A percentile compares a stretch with the other conserved stretches of the same genome.
These are phyloP conservation scores for Aspergillus floridensis DNA, from an alignment of 2,329 filamentous ascomycete species.

Conservation along the genomic window DNA sequence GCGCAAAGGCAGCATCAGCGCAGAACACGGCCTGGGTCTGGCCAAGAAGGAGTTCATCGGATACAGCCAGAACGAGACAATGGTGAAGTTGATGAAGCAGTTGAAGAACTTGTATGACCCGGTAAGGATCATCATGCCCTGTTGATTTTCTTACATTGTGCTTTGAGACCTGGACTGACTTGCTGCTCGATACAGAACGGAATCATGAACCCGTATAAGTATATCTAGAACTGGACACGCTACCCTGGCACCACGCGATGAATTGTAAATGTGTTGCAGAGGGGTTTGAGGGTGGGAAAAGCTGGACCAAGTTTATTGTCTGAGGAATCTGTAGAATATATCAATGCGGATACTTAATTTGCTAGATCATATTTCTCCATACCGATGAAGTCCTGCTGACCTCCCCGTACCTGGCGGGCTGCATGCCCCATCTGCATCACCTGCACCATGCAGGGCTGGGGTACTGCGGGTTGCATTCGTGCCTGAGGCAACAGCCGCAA, in stretches of 20 bases:
- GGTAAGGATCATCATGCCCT: slow-evolving; percentile 54
- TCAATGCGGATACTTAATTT: neutral
- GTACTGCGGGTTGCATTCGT: neutral
- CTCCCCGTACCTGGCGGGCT: neutral
- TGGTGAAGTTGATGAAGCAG: slow-evolving; percentile 89
- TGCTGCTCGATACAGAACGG: slow-evolving; percentile 63
- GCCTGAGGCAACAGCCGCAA: neutral
- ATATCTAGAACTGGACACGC: slow-evolving; percentile 54
- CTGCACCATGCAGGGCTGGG: neutral
- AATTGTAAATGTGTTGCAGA: neutral
- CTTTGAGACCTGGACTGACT: slow-evolving; percentile 16
- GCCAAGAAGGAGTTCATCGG: slow-evolving; percentile 95
- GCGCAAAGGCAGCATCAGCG: slow-evolving; percentile 88
- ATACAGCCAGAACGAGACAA: slow-evolving; percentile 84
- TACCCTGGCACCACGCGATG: neutral
- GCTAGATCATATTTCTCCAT: neutral
- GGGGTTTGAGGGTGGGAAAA: neutral
- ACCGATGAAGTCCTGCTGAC: neutral
- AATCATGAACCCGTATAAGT: slow-evolving; percentile 99
- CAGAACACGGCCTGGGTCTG: slow-evolving; percentile 89
- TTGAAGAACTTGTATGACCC: slow-evolving; percentile 94
- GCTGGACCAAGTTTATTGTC: neutral
- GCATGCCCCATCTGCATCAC: neutral
- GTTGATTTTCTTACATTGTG: neutral
- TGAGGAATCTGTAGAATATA: neutral